Conservation (phyloP, 441 rosid species). For the Erysimum cheiri region DNA sequence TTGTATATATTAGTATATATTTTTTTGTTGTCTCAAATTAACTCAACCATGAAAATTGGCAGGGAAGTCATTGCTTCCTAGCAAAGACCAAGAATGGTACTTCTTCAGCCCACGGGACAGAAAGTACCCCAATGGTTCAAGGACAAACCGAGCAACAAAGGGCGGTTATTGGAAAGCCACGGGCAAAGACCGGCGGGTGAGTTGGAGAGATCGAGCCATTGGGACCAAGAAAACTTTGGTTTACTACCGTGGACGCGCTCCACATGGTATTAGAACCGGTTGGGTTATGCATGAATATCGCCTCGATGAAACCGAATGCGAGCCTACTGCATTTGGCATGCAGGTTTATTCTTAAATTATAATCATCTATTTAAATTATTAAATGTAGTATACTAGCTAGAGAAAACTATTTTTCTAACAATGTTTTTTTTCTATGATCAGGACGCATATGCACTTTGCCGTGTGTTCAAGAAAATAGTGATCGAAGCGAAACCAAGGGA, state of each 20-base stretch:
- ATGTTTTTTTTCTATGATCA: constrained; percentile 25
- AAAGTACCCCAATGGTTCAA: constrained; percentile 92
- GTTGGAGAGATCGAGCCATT: constrained; percentile 72
- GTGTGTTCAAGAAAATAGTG: constrained; percentile 83
- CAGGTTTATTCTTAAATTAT: constrained; percentile 50
- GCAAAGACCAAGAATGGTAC: constrained; percentile 97
- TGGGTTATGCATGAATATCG: constrained; percentile 99
- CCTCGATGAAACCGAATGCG: constrained; percentile 85
- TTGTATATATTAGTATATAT: neutral
- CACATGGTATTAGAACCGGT: constrained; percentile 82
- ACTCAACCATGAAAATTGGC: constrained; percentile 20
- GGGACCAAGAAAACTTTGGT: constrained; percentile 96
- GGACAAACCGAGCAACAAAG: constrained; percentile 93
- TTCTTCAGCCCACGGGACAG: constrained; percentile 94
- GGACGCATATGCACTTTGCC: constrained; percentile 95
- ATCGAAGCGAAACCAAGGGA: constrained; percentile 66
- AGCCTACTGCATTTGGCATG: constrained; percentile 57
- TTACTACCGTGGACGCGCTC: constrained; percentile 93
- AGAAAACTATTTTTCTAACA: neutral
- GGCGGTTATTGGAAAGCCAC: constrained; percentile 98
- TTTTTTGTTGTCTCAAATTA: neutral
- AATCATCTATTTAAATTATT: neutral
- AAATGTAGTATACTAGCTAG: neutral
- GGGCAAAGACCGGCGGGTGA: constrained; percentile 90
- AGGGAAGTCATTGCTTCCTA: constrained; percentile 87